Percentiles rank a stretch among this genome's conserved stretches.
These are phyloP conservation scores for Sporisorium scitamineum DNA, from an alignment of 1,284 basidiomycete species.

Conservation along the genomic window DNA sequence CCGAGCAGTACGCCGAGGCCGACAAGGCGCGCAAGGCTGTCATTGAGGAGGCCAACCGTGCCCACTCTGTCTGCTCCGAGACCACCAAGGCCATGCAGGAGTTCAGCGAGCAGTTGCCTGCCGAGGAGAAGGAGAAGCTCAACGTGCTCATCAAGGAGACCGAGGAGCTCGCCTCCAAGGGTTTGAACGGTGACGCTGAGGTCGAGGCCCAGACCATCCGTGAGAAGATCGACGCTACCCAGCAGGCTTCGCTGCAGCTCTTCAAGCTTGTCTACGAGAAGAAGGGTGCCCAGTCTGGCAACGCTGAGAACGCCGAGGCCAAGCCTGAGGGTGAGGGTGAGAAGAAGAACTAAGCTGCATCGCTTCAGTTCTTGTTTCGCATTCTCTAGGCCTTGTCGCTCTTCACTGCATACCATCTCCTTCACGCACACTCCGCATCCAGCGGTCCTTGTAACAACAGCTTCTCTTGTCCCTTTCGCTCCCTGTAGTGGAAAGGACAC, in stretches of 20 bases:
- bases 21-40: conserved; percentile 72
- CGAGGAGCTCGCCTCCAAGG: conserved; percentile 90
- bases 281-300: conserved; percentile 77
- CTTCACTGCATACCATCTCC: conserved; percentile 5
- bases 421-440: background rate
- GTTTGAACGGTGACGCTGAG: conserved; percentile 84
- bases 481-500: background rate
- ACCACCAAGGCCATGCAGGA: conserved; percentile 97
- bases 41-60: conserved; percentile 97
- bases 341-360: conserved; percentile 61
- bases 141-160: conserved; percentile 84
- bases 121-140: conserved; percentile 85
- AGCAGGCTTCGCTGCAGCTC: conserved; percentile 92
- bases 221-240: conserved; percentile 93
- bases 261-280: conserved; percentile 99
- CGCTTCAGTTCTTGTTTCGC: background rate
- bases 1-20: conserved; percentile 68
- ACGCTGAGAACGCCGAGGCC: conserved; percentile 33
- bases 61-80: conserved; percentile 91
- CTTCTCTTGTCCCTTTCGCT: background rate
- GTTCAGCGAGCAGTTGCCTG: conserved; percentile 96
- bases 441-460: conserved; percentile 34
- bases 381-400: background rate
- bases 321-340: conserved; percentile 60
- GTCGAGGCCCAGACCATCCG: conserved; percentile 88